A percentile compares a stretch with the other conserved stretches of the same genome.
These are phyloP conservation scores for Sporothrix phasma DNA, from an alignment of 2,329 filamentous ascomycete species.

Conservation along the genomic window DNA sequence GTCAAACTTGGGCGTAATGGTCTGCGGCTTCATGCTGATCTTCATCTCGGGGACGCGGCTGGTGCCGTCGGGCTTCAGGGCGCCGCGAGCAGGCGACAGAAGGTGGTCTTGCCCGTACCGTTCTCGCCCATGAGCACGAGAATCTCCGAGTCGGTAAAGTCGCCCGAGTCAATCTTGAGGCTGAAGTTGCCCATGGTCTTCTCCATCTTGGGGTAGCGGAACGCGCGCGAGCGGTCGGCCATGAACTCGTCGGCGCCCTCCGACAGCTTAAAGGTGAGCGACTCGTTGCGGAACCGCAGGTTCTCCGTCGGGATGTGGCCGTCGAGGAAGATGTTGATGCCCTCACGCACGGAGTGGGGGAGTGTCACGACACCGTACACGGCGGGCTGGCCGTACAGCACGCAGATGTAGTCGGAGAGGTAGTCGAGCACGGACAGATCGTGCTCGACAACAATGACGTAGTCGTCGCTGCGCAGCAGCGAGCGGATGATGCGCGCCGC, in stretches of 20 bases:
- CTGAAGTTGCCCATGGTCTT: slow-evolving; percentile 85
- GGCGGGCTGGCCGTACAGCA: slow-evolving; percentile 89
- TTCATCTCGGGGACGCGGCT: slow-evolving; percentile 81
- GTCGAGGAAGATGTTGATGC: slow-evolving; percentile 98
- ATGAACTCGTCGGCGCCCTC: slow-evolving; percentile 85
- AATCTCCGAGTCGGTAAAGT: slow-evolving; percentile 96
- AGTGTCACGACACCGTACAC: slow-evolving; percentile 97
- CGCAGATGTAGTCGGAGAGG: slow-evolving; percentile 95
- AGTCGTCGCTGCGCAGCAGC: slow-evolving; percentile 78
- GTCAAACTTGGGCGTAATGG: slow-evolving; percentile 95
- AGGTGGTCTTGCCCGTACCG: slow-evolving; percentile 94
- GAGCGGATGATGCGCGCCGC: slow-evolving; percentile 89
- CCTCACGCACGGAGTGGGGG: slow-evolving; percentile 91
- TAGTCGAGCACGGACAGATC: slow-evolving; percentile 98
- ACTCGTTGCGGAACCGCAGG: slow-evolving; percentile 94
- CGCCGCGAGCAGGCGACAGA: slow-evolving; percentile 95
- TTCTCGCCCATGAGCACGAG: slow-evolving; percentile 99
- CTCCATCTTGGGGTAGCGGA: slow-evolving; percentile 80
- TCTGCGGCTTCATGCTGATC: slow-evolving; percentile 81
- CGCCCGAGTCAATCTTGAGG: slow-evolving; percentile 60
- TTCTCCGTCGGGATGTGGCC: slow-evolving; percentile 96
- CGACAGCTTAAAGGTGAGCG: slow-evolving; percentile 85
- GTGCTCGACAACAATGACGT: slow-evolving; percentile 98
- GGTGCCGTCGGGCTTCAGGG: slow-evolving; percentile 77
- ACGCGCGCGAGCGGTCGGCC: slow-evolving; percentile 73